phyloP scores from a whole-genome alignment of 805 yeast species.

The Starmerella apicola region DNA sequence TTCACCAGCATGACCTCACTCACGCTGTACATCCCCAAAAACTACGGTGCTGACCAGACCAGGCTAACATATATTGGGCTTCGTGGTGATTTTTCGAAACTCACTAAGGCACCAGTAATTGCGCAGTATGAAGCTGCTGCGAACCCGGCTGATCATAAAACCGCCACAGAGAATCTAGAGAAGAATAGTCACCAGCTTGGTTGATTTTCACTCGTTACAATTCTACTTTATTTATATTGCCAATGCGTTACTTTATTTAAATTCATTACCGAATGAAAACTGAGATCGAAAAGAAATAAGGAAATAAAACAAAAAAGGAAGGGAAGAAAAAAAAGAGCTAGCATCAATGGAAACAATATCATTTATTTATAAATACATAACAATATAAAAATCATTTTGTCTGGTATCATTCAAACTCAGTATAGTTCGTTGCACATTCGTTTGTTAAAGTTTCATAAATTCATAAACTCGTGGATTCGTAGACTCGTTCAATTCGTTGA shows the following conservation, averaged over 20 bases:
- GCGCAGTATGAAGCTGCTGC: conserved; percentile 84
- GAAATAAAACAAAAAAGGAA: no score
- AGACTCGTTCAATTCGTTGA: conserved; percentile 12
- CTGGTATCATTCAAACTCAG: no score
- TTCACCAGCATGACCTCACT: conserved; percentile 61
- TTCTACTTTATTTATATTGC: not conserved
- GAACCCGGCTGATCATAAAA: conserved; percentile 75
- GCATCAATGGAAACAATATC: no score
- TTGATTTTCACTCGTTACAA: not conserved
- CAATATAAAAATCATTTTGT: no score
- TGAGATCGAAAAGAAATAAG: not conserved
- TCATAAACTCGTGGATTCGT: not conserved
- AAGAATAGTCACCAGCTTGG: not conserved
- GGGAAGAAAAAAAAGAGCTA: no score
- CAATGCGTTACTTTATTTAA: not conserved
- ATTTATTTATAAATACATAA: no score
- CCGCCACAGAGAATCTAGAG: conserved; percentile 16
- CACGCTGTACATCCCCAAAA: conserved; percentile 54
- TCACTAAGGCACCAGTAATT: conserved; percentile 56
- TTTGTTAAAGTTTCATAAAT: no score
- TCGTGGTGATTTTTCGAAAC: conserved; percentile 42
- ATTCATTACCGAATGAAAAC: not conserved
- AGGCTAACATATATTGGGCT: conserved; percentile 61
- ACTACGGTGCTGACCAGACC: conserved; percentile 48
- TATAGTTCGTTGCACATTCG: no score